Evolutionary conservation across 495 filamentous ascomycete species (phyloP).

Genomic region (Aspergillus haitiensis): DNA sequence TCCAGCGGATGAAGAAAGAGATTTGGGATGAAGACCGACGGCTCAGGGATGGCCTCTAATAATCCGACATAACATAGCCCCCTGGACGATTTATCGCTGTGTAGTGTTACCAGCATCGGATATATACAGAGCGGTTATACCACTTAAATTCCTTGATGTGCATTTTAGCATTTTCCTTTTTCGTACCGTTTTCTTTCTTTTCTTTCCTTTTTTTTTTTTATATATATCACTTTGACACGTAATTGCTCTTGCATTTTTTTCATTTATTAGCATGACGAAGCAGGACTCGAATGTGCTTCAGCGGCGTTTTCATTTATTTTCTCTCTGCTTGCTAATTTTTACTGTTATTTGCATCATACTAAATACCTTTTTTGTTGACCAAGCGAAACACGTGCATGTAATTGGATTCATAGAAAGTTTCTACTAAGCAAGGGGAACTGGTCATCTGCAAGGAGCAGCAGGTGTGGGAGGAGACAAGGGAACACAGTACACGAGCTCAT

Average conservation of each 20-base stretch:
- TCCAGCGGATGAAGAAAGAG: conserved; percentile 64
- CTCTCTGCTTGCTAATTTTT: background rate
- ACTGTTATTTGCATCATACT: conserved; percentile 19
- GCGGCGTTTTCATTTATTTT: conserved; percentile 14
- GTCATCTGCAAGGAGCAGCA: conserved; percentile 14
- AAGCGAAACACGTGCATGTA: conserved; percentile 18
- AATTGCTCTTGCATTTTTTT: conserved; percentile 12
- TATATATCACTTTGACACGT: no score
- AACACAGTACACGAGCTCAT: conserved; percentile 4
- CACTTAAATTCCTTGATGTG: conserved; percentile 7
- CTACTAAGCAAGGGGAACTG: conserved; percentile 17
- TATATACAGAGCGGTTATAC: conserved; percentile 17
- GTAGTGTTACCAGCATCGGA: conserved; percentile 15
- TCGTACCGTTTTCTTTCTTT: conserved; percentile 10
- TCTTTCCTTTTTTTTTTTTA: conserved; percentile 12
- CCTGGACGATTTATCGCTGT: conserved; percentile 12
- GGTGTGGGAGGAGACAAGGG: conserved; percentile 2
- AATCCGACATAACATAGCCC: conserved; percentile 8
- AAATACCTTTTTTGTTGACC: background rate
- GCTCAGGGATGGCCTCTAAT: conserved; percentile 29
- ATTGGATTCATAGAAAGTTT: conserved; percentile 20
- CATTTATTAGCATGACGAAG: conserved; percentile 14
- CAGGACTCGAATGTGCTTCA: background rate
- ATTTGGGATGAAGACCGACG: conserved; percentile 55
- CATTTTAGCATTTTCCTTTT: conserved; percentile 10